Evolutionary conservation across 2,329 filamentous ascomycete genomes (phyloP).

Genomic region (Daldinia sp.): DNA sequence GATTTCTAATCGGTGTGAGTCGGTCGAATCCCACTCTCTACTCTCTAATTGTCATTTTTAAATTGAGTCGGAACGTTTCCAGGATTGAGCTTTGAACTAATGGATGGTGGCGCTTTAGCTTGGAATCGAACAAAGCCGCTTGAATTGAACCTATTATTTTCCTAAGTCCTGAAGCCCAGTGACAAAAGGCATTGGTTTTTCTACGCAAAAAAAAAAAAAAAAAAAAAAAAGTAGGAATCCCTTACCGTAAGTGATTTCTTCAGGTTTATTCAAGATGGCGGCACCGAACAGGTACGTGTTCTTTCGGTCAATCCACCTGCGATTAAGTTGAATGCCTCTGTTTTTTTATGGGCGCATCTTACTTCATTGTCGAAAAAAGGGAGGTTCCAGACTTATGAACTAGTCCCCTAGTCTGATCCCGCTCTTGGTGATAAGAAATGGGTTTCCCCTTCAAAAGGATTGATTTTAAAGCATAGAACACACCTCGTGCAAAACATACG

Average conservation of each 20-base stretch:
- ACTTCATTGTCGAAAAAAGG: background rate
- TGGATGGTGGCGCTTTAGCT: conserved; percentile 32
- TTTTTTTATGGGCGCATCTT: background rate
- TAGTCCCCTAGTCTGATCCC: background rate
- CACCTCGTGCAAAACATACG: background rate
- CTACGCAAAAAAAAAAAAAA: too few relatives aligned
- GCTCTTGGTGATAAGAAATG: background rate
- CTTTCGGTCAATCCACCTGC: conserved; percentile 8
- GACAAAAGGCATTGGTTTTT: conserved; percentile 16
- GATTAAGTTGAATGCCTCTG: background rate
- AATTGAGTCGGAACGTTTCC: conserved; percentile 13
- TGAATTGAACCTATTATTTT: conserved; percentile 21
- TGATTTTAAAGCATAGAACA: background rate
- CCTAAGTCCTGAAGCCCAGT: conserved; percentile 19
- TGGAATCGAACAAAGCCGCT: conserved; percentile 37
- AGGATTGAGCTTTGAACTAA: conserved; percentile 31
- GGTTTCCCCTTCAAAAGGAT: background rate
- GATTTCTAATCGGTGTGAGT: conserved; percentile 24
- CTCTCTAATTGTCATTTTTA: conserved; percentile 13
- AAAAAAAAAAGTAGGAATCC: conserved; percentile 8
- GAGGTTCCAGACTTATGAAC: background rate
- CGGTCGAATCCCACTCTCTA: conserved; percentile 17
- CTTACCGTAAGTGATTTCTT: conserved; percentile 14
- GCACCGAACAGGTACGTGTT: conserved; percentile 44
- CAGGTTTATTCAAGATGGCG: conserved; percentile 37